Evolutionary conservation across 768 basidiomycete genomes (phyloP).

Genomic region (Podaxis sp.): DNA sequence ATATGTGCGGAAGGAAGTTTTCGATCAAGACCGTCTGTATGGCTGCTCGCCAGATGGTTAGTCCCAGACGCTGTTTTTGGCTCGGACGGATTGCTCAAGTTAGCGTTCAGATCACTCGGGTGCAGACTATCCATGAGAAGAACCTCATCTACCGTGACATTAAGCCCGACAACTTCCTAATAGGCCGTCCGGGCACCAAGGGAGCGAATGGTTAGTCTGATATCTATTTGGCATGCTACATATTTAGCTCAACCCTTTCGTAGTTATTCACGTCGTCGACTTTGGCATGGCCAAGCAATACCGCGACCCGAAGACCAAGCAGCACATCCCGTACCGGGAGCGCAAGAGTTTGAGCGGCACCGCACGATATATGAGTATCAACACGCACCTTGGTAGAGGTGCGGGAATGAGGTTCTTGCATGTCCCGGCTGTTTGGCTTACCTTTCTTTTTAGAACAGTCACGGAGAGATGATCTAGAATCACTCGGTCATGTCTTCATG

Average conservation of each 20-base stretch:
- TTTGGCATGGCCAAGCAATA: constrained; percentile 99
- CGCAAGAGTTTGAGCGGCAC: constrained; percentile 96
- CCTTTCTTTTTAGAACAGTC: constrained; percentile 66
- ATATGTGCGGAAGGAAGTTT: constrained; percentile 99
- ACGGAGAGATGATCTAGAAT: constrained; percentile 94
- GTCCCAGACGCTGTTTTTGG: constrained; percentile 19
- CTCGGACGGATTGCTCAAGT: constrained; percentile 11
- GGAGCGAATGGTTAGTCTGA: constrained; percentile 66
- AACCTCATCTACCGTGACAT: constrained; percentile 99
- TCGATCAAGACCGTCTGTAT: constrained; percentile 98
- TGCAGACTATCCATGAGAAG: constrained; percentile 99
- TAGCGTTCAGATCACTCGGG: constrained; percentile 72
- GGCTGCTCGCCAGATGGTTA: constrained; percentile 96
- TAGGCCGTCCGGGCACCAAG: constrained; percentile 93
- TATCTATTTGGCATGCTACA: background rate
- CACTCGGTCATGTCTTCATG: constrained; percentile 99
- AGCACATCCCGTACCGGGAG: constrained; percentile 99
- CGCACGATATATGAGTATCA: constrained; percentile 99
- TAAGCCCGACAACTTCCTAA: constrained; percentile 99
- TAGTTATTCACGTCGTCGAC: constrained; percentile 92
- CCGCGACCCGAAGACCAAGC: constrained; percentile 98
- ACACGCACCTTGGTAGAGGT: constrained; percentile 98
- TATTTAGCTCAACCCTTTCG: constrained; percentile 11
- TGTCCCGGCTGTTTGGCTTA: background rate
- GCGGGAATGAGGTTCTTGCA: constrained; percentile 20